phyloP scores from a whole-genome alignment of 768 basidiomycete genomes.

The Galerina sulciceps region DNA sequence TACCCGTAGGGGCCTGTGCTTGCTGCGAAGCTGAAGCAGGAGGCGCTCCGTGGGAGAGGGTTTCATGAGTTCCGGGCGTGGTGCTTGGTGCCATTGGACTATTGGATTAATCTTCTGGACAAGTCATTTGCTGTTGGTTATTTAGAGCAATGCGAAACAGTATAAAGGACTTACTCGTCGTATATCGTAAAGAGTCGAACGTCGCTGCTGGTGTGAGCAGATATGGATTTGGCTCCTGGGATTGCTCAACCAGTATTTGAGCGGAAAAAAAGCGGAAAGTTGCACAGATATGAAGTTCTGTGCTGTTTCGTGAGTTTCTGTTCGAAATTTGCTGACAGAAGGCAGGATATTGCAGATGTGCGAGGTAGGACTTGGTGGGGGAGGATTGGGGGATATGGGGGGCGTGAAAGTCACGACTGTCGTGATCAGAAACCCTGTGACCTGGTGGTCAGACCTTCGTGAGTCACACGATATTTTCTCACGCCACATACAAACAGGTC shows the following conservation, averaged over 20 bases:
- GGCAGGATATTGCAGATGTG: conserved; percentile 4
- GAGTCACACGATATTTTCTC: conserved; percentile 34
- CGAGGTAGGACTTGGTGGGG: conserved; percentile 15
- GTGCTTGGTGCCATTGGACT: conserved; percentile 37
- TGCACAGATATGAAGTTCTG: conserved; percentile 1
- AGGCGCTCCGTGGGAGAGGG: conserved; percentile 37
- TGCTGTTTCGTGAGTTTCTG: neutral
- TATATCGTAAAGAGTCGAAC: neutral
- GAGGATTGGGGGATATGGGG: conserved; percentile 32
- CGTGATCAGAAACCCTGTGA: conserved; percentile 48
- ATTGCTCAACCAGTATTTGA: conserved; percentile 11
- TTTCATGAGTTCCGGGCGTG: conserved; percentile 40
- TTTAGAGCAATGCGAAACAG: neutral
- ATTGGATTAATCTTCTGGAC: neutral
- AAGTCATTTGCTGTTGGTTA: neutral
- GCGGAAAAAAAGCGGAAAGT: conserved; percentile 25
- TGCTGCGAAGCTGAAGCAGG: conserved; percentile 31
- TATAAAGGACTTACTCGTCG: neutral
- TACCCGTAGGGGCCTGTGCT: conserved; percentile 27
- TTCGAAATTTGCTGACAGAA: neutral
- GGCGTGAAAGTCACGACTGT: conserved; percentile 46
- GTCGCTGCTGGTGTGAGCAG: conserved; percentile 12
- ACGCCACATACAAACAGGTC: conserved; percentile 34
- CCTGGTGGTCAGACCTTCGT: conserved; percentile 32
- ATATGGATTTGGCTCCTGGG: conserved; percentile 7